phyloP scores from a whole-genome alignment of 768 basidiomycete species.

The Tulasnella sp. region DNA sequence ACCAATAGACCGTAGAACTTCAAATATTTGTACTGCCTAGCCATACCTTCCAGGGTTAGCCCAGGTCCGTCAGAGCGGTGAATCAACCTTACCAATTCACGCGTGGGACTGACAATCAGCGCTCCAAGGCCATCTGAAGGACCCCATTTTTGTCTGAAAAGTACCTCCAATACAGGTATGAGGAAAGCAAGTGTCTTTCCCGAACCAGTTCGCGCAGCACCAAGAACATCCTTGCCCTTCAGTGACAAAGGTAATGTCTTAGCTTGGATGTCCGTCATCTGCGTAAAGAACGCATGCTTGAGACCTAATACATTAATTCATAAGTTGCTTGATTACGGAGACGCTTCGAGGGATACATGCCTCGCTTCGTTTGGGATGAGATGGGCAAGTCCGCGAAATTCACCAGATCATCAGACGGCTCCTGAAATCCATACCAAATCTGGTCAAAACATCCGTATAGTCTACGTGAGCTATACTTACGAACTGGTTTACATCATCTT shows the following conservation, averaged over 20 bases:
- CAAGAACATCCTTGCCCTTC: slow-evolving; percentile 52
- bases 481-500: no score
- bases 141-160: slow-evolving; percentile 56
- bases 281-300: slow-evolving; percentile 71
- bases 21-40: slow-evolving; percentile 96
- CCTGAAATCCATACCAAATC: no score
- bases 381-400: slow-evolving; percentile 66
- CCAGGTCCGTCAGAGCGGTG: background rate
- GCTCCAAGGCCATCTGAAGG: slow-evolving; percentile 71
- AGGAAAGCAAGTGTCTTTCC: slow-evolving; percentile 67
- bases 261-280: slow-evolving; percentile 73
- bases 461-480: no score
- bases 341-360: slow-evolving; percentile 26
- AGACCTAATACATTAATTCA: slow-evolving; percentile 43
- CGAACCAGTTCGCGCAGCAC: slow-evolving; percentile 56
- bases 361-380: slow-evolving; percentile 61
- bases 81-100: slow-evolving; percentile 57
- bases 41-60: background rate
- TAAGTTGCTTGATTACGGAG: background rate
- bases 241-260: slow-evolving; percentile 47
- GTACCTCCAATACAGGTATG: slow-evolving; percentile 49
- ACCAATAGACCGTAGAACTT: slow-evolving; percentile 86
- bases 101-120: slow-evolving; percentile 83
- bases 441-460: no score
- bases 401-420: slow-evolving; percentile 37